phyloP scores from a whole-genome alignment of 2,329 filamentous ascomycete species.

The Calonectria hongkongensis region DNA sequence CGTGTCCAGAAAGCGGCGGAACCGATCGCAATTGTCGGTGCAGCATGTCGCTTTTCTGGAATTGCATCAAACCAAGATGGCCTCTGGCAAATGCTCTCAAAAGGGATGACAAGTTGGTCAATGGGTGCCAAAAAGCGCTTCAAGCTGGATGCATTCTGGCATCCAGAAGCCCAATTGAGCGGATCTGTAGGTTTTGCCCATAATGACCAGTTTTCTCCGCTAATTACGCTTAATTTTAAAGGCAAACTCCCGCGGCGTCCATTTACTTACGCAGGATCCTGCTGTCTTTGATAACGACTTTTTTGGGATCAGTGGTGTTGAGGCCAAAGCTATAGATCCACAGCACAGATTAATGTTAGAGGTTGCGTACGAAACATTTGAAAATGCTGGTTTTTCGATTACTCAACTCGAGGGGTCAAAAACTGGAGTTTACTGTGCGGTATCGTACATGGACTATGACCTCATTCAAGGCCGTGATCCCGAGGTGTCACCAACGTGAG shows the following conservation, averaged over 20 bases:
- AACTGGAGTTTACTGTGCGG: conserved; percentile 1
- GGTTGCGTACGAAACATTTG: conserved; percentile 12
- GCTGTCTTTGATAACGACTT: conserved; percentile 19
- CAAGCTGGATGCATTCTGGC: conserved; percentile 8
- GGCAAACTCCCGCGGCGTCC: neutral
- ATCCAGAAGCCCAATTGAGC: neutral
- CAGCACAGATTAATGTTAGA: conserved; percentile 20
- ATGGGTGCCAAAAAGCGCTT: neutral
- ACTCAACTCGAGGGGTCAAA: neutral
- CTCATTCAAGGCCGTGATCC: conserved; percentile 4
- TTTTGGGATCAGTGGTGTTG: conserved; percentile 3
- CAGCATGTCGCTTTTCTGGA: conserved; percentile 5
- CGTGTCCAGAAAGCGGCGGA: neutral
- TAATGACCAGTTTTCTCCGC: neutral
- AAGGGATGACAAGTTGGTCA: neutral
- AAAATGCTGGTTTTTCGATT: neutral
- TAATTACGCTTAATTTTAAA: neutral
- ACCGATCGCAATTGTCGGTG: conserved; percentile 9
- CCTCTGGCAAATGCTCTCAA: conserved; percentile 10
- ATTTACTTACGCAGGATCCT: neutral
- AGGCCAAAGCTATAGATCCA: conserved; percentile 13
- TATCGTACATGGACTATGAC: conserved; percentile 4
- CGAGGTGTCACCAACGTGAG: conserved; percentile 1
- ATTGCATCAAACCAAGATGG: conserved; percentile 2
- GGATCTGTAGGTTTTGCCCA: neutral